Evolutionary conservation across 164 flowering plant genomes (phyloP).

Genomic region (Annona squamosa): DNA sequence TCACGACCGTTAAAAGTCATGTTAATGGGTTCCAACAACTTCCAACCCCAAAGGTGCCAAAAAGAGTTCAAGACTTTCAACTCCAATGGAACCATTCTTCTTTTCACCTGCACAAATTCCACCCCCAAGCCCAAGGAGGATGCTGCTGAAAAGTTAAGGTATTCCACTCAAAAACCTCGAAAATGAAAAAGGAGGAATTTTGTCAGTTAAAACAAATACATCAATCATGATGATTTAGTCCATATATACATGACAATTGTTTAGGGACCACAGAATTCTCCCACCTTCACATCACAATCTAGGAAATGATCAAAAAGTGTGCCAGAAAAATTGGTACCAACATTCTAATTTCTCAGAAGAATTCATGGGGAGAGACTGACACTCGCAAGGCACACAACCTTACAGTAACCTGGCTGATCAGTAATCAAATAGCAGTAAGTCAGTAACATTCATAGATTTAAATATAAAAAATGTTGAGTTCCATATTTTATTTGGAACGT

Average conservation of each 20-base stretch:
- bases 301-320: too few species aligned
- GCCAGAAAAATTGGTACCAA: too few species aligned
- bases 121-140: not conserved
- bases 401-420: too few species aligned
- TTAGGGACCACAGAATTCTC: too few species aligned
- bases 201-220: not conserved
- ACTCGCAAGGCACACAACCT: too few species aligned
- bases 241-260: not conserved
- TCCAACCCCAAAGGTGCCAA: not conserved
- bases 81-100: not conserved
- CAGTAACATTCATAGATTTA: too few species aligned
- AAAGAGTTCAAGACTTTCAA: not conserved
- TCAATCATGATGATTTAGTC: not conserved
- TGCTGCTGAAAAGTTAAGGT: not conserved
- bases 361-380: too few species aligned
- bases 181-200: not conserved
- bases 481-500: not conserved
- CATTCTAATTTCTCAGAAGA: too few species aligned
- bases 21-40: not conserved
- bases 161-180: not conserved
- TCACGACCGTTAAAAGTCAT: not conserved
- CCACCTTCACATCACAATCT: too few species aligned
- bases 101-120: not conserved
- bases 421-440: too few species aligned
- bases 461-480: too few species aligned